A percentile compares a stretch with the other conserved stretches of the same genome.
Evolutionary conservation across 352 stramenopile genomes (phyloP).

Genomic region (Globisporangium parvum): DNA sequence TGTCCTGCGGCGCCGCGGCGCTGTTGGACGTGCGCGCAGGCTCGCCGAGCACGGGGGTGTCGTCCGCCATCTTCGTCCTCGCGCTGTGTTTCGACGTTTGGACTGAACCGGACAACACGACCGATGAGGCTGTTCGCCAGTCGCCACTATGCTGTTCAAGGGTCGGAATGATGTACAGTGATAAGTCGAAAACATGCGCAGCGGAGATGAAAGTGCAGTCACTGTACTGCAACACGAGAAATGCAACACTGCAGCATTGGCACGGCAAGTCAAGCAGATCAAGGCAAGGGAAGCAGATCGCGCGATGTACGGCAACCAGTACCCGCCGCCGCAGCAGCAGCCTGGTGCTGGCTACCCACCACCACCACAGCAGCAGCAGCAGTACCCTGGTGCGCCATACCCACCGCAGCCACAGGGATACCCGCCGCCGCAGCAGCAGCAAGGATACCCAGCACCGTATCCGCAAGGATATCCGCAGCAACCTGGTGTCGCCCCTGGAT

Average conservation of each 20-base stretch:
- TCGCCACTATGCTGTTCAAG: no score
- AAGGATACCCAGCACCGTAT: slow-evolving; percentile 20
- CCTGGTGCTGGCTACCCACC: slow-evolving; percentile 19
- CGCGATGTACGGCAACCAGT: slow-evolving; percentile 22
- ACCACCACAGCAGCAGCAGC: not conserved
- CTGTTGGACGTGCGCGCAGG: slow-evolving; percentile 13
- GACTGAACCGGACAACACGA: no score
- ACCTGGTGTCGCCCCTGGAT: not conserved
- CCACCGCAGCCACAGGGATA: not conserved
- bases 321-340: slow-evolving; percentile 17
- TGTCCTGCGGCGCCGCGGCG: slow-evolving; percentile 10
- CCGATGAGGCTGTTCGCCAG: no score
- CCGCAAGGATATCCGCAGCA: slow-evolving; percentile 13
- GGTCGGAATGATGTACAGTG: no score
- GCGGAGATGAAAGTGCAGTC: no score
- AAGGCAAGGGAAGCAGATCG: not conserved
- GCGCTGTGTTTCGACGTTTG: no score
- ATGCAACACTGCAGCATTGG: no score
- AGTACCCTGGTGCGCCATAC: slow-evolving; percentile 9
- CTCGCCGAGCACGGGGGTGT: slow-evolving; percentile 59
- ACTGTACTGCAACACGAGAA: no score
- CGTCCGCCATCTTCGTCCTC: slow-evolving; percentile 24
- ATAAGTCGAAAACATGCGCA: no score
- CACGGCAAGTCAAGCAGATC: not conserved
- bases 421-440: not conserved